Base-by-base conservation (phyloP, 2,329 filamentous ascomycete genomes). In the Claviceps sp. region DNA sequence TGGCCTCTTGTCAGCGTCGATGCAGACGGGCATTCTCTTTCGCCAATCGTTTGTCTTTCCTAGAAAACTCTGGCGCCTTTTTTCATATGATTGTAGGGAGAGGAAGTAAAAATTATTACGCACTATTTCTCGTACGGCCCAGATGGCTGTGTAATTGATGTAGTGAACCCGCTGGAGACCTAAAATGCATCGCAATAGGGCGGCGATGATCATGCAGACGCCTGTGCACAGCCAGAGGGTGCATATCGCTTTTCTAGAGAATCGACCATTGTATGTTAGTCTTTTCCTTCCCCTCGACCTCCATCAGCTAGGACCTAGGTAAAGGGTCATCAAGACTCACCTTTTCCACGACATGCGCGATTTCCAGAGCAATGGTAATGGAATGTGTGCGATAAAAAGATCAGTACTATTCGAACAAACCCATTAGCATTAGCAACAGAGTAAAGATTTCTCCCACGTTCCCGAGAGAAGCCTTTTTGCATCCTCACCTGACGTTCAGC, bases 161-260 rank as follows among this genome's bases (percentile, higher is more conserved):
- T 61, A 62, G 18, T 66, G 47, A 40, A 69, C 65, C 26, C 65
- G 59, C 26, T 61, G 54, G 0, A 73, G 59, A 13, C 65, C 69
- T 4, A 69, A 55, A 38, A 70, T 54, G 51, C 67, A 71, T n/a
- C 70, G 69, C 38, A 73, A 60, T 0, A 72, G 54, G 1, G 70
- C 66, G 22, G 69, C 69, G 7, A 67, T 56, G 54, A 72, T 70
- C 47, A 48, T 51, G 72, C 65, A 54, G n/a, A 72, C 41, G 3
- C 70, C 69, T 3, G 69, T 68, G 49, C 67, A 72, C 11, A 73
- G 67, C 0, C 71, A 60, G 4, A 69, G 34, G 1, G 64, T 63
- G 44, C 71, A 66, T 16, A 68, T 57, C 3, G 72, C 18, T 57
- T 72, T 72, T 50, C 47, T 48, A 24, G 1, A 24, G 1, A 18